A percentile compares a stretch with the other conserved stretches of the same genome.
Conservation (phyloP, 106 monocot genomes). For the Dendrobium huoshanense region DNA sequence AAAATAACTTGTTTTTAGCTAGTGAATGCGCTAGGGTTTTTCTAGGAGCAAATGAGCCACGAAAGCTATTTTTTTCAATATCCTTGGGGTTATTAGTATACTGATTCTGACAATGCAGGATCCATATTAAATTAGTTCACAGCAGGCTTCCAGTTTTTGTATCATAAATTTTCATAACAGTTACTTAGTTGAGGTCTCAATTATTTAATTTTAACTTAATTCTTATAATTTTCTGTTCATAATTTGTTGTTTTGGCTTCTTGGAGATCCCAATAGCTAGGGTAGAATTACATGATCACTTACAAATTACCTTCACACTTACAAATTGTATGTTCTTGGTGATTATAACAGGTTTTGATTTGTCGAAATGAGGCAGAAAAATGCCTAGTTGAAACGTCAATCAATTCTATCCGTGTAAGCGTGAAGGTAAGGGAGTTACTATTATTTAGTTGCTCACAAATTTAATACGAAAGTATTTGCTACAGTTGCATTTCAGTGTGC, state of each 20-base stretch:
- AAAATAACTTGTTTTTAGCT: no score
- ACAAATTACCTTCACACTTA: neutral
- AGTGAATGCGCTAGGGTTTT: no score
- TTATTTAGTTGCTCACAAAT: neutral
- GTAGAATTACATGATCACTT: neutral
- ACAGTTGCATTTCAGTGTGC: neutral
- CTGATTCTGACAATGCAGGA: no score
- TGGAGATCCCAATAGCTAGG: neutral
- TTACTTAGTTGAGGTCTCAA: neutral
- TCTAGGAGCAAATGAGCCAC: no score
- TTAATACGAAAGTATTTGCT: neutral
- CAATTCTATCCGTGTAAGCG: constrained; percentile 92
- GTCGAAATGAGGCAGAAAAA: constrained; percentile 96
- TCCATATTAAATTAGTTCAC: no score
- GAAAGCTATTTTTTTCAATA: no score
- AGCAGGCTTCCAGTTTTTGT: neutral
- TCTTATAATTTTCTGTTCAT: neutral
- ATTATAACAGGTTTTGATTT: constrained; percentile 72
- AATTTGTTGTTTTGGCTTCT: constrained; percentile 1
- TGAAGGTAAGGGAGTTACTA: constrained; percentile 50
- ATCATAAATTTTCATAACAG: neutral
- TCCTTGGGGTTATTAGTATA: no score
- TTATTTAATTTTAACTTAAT: constrained; percentile 6
- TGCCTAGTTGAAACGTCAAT: constrained; percentile 97
- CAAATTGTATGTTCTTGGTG: neutral